Conservation (phyloP, 495 filamentous ascomycete species). For the Hyaloscypha bicolor region DNA sequence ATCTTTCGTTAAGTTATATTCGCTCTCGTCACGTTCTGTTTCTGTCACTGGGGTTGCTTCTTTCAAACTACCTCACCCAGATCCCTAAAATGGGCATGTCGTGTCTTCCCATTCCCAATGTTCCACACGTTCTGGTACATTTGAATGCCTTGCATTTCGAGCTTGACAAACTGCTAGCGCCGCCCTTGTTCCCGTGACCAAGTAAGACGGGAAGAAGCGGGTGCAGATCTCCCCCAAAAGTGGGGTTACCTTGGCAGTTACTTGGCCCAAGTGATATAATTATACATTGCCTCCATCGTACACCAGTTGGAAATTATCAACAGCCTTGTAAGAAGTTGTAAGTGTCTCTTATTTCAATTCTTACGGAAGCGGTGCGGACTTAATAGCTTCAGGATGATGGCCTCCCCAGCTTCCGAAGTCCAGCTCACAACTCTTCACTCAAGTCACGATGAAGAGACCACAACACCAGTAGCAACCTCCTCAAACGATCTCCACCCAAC, state of each 20-base stretch:
- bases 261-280: background rate
- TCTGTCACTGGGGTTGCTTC: background rate
- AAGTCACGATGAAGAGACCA: conserved; percentile 1
- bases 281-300: background rate
- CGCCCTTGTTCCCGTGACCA: background rate
- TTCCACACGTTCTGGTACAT: too few species aligned
- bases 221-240: conserved; percentile 3
- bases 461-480: background rate
- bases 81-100: too few species aligned
- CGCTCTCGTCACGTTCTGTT: background rate
- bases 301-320: background rate
- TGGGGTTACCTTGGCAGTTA: background rate
- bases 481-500: conserved; percentile 34
- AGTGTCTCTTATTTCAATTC: background rate
- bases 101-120: too few species aligned
- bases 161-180: background rate
- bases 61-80: background rate
- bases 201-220: conserved; percentile 20
- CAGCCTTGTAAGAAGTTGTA: background rate
- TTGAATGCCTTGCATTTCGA: too few species aligned
- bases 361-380: background rate
- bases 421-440: background rate
- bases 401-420: background rate
- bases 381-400: background rate
- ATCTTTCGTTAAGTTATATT: background rate